Evolutionary conservation across 2,329 filamentous ascomycete species (phyloP).

Genomic region (Fusarium xyrophilum): DNA sequence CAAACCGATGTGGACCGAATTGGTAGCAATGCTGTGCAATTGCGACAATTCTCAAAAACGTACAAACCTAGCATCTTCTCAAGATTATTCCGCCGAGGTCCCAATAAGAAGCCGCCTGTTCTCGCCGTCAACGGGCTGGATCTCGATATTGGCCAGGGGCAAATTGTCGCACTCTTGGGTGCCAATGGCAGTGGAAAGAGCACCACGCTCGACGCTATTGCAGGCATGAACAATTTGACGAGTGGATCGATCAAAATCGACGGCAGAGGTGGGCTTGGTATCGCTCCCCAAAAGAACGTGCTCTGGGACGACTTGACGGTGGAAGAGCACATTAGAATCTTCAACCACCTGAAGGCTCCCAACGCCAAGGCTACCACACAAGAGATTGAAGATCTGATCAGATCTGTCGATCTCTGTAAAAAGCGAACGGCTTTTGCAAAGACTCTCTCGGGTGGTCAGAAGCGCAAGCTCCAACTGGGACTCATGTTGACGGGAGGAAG

Average conservation of each 20-base stretch:
- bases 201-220: slow-evolving; percentile 87
- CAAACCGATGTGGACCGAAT: slow-evolving; percentile 39
- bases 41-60: slow-evolving; percentile 78
- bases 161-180: slow-evolving; percentile 85
- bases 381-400: slow-evolving; percentile 69
- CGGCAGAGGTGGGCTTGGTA: slow-evolving; percentile 78
- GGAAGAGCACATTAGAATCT: slow-evolving; percentile 82
- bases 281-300: slow-evolving; percentile 93
- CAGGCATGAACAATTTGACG: slow-evolving; percentile 79
- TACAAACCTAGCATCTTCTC: slow-evolving; percentile 73
- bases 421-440: slow-evolving; percentile 76
- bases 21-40: slow-evolving; percentile 65
- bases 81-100: slow-evolving; percentile 56
- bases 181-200: slow-evolving; percentile 92
- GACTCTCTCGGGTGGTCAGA: slow-evolving; percentile 89
- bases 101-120: slow-evolving; percentile 63
- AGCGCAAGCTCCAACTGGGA: slow-evolving; percentile 87
- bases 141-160: slow-evolving; percentile 74
- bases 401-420: slow-evolving; percentile 73
- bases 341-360: slow-evolving; percentile 80
- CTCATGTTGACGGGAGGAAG: slow-evolving; percentile 96
- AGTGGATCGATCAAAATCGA: slow-evolving; percentile 79
- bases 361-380: slow-evolving; percentile 61
- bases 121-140: slow-evolving; percentile 79
- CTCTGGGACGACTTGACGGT: slow-evolving; percentile 90